Evolutionary conservation across 2,329 filamentous ascomycete species (phyloP).

Genomic region (Ascochyta fabae): DNA sequence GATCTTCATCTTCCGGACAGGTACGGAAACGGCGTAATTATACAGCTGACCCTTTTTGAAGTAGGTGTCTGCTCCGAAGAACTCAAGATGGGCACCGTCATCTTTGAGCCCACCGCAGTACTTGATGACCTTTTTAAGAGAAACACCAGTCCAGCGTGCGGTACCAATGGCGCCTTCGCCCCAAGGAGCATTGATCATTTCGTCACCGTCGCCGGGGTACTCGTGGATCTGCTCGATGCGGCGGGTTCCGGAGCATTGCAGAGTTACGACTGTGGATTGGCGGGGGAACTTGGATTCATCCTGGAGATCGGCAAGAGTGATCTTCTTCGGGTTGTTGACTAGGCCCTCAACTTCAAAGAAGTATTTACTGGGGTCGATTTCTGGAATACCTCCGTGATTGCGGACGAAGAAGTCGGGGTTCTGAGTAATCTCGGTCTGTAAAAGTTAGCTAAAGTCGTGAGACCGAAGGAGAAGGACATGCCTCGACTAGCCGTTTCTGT

Average conservation of each 20-base stretch:
- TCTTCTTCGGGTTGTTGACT: constrained; percentile 63
- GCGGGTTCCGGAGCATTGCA: constrained; percentile 73
- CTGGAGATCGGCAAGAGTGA: constrained; percentile 66
- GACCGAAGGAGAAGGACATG: background rate
- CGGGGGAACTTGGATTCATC: constrained; percentile 67
- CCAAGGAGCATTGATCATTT: constrained; percentile 55
- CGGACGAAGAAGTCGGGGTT: constrained; percentile 71
- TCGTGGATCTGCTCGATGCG: constrained; percentile 71
- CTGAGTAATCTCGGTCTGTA: constrained; percentile 61
- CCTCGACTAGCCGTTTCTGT: constrained; percentile 60
- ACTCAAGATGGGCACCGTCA: constrained; percentile 67
- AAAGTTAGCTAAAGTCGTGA: constrained; percentile 14
- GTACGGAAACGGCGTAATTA: constrained; percentile 73
- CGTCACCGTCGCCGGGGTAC: constrained; percentile 72
- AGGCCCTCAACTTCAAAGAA: constrained; percentile 65
- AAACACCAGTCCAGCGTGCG: constrained; percentile 67
- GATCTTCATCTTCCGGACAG: constrained; percentile 70
- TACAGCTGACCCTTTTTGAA: constrained; percentile 70
- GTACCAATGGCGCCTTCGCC: constrained; percentile 69
- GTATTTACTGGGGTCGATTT: constrained; percentile 64
- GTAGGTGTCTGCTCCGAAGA: constrained; percentile 75
- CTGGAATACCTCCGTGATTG: constrained; percentile 74
- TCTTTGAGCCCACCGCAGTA: constrained; percentile 67
- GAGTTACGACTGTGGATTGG: constrained; percentile 63
- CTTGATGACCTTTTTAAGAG: constrained; percentile 73